A percentile compares a stretch with the other conserved stretches of the same genome.
Evolutionary conservation across 1,139 yeast genomes (phyloP).

Genomic region (Nakaseomyces delphensis): DNA sequence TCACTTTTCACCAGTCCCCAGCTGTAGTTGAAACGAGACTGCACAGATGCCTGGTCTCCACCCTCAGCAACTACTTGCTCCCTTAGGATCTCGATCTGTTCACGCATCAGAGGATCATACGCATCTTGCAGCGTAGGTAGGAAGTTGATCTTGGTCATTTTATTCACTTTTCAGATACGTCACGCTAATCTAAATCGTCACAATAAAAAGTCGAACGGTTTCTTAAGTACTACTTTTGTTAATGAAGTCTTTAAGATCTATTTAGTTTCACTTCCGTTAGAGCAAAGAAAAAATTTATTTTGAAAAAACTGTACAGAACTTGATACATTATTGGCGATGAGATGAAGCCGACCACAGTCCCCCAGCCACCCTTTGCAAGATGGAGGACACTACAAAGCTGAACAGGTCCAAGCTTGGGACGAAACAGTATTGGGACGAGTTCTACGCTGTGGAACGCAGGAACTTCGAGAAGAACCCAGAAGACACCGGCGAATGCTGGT

Average conservation of each 20-base stretch:
- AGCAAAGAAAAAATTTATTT: no score
- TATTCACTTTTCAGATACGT: no score
- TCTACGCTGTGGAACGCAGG: constrained; percentile 60
- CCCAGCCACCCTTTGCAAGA: constrained; percentile 11
- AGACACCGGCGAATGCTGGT: constrained; percentile 96
- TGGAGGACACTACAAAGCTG: constrained; percentile 46
- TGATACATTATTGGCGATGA: no score
- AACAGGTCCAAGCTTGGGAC: constrained; percentile 74
- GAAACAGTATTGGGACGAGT: constrained; percentile 80
- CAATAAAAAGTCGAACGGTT: no score
- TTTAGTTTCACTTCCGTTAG: no score
- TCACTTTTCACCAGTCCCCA: constrained; percentile 87
- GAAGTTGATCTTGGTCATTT: constrained; percentile 21
- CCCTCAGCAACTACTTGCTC: constrained; percentile 77
- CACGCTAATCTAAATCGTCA: no score
- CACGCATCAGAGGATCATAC: constrained; percentile 55
- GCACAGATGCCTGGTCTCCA: constrained; percentile 63
- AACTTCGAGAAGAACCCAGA: constrained; percentile 65
- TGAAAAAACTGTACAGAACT: no score
- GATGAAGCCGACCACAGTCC: not conserved
- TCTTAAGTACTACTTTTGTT: no score
- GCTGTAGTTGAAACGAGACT: constrained; percentile 85
- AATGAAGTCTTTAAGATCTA: no score
- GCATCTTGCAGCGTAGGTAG: constrained; percentile 29
- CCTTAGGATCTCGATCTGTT: constrained; percentile 65